These are phyloP conservation scores for Rhizophora apiculata DNA, from an alignment of 345 rosid species.

Conservation along the genomic window DNA sequence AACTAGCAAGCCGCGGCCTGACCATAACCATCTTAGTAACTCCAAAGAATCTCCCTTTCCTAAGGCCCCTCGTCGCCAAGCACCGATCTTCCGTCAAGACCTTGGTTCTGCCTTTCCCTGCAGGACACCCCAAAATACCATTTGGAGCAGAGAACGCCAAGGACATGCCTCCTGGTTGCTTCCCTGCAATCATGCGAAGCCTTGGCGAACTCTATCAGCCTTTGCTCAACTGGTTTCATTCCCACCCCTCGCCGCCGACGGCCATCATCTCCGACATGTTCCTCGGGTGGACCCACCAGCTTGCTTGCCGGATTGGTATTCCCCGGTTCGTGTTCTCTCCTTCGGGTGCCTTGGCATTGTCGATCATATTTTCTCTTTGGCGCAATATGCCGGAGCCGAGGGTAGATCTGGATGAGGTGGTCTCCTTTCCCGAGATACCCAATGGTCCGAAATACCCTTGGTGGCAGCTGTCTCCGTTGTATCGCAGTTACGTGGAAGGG, in stretches of 20 bases:
- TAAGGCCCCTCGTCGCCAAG: constrained; percentile 33
- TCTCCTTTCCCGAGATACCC: constrained; percentile 41
- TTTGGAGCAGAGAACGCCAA: too few species aligned
- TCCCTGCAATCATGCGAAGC: constrained; percentile 7
- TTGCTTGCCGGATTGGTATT: constrained; percentile 43
- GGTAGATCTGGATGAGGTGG: constrained; percentile 14
- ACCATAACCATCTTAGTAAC: constrained; percentile 47
- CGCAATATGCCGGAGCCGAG: constrained; percentile 18
- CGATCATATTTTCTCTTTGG: constrained; percentile 25
- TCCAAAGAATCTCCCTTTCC: constrained; percentile 37
- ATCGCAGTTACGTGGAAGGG: constrained; percentile 10
- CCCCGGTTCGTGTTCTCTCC: constrained; percentile 54
- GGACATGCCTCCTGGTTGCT: neutral
- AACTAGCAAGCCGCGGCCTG: constrained; percentile 43
- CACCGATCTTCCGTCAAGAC: constrained; percentile 24
- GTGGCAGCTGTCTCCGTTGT: constrained; percentile 30
- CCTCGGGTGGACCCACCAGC: constrained; percentile 63
- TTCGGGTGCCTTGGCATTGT: constrained; percentile 40
- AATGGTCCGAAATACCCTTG: constrained; percentile 37
- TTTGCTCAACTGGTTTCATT: constrained; percentile 40
- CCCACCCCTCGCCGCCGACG: constrained; percentile 45
- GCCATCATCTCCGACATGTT: constrained; percentile 65
- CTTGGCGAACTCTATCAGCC: constrained; percentile 40
- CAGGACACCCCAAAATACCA: constrained; percentile 5
- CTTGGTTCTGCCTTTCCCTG: constrained; percentile 28